Evolutionary conservation across 139 green algal genomes (phyloP).

Genomic region (Chlamydomonas asymmetrica): DNA sequence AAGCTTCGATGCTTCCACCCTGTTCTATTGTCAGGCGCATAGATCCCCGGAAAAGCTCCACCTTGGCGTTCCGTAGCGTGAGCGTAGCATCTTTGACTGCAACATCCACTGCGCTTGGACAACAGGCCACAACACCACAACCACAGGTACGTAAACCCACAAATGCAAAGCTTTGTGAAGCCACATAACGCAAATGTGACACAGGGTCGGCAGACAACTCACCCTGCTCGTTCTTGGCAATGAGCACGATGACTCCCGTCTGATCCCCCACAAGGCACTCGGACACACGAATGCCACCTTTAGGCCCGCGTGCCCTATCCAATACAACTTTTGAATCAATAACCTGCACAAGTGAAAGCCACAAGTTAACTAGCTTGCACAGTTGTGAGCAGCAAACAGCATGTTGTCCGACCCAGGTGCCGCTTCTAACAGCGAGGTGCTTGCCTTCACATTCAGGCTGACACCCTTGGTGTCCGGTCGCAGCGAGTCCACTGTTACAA

Average conservation of each 20-base stretch:
- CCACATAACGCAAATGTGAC: background rate
- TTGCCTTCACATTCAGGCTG: conserved; percentile 37
- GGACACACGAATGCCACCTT: conserved; percentile 60
- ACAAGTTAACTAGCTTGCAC: background rate
- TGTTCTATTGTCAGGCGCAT: conserved; percentile 87
- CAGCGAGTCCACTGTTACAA: conserved; percentile 1
- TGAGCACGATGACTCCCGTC: conserved; percentile 82
- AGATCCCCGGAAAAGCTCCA: conserved; percentile 89
- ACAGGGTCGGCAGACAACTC: background rate
- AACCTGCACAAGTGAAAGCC: conserved; percentile 55
- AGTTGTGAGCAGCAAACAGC: background rate
- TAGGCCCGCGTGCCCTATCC: conserved; percentile 45
- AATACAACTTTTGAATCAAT: conserved; percentile 73
- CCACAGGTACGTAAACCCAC: background rate
- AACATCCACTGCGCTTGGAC: conserved; percentile 74
- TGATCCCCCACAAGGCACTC: conserved; percentile 89
- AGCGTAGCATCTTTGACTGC: conserved; percentile 64
- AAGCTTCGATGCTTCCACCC: conserved; percentile 69
- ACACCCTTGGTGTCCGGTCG: conserved; percentile 21
- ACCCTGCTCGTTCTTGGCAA: conserved; percentile 85
- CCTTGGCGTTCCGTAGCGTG: conserved; percentile 80
- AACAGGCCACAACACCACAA: background rate
- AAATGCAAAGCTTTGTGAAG: background rate
- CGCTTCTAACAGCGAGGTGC: background rate
- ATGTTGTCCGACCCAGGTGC: too few species aligned